These are phyloP conservation scores for Chamaecrista fasciculata DNA, from an alignment of 306 rosid genomes.

Conservation along the genomic window DNA sequence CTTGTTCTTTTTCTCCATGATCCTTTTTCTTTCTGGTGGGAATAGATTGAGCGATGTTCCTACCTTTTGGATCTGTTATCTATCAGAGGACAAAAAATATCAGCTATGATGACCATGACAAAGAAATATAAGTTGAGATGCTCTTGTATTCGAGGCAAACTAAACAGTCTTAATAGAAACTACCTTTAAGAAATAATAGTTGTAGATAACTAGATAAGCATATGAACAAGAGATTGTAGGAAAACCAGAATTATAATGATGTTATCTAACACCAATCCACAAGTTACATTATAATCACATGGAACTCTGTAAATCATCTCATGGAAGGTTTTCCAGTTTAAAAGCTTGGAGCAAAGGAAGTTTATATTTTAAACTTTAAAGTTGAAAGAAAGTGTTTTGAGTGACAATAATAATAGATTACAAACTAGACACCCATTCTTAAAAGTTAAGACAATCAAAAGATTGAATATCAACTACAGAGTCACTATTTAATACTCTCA, in stretches of 20 bases:
- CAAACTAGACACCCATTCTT: background rate
- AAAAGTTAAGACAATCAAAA: background rate
- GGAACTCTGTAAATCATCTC: conserved; percentile 3
- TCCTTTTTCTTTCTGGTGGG: conserved; percentile 63
- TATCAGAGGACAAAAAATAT: conserved; percentile 31
- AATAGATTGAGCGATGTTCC: conserved; percentile 64
- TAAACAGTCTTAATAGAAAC: background rate
- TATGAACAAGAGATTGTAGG: background rate
- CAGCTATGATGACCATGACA: conserved; percentile 20
- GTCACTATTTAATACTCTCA: background rate
- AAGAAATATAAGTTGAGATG: background rate
- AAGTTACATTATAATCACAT: background rate
- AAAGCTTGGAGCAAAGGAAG: background rate
- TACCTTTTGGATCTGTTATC: conserved; percentile 53
- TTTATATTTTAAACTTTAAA: conserved; percentile 11
- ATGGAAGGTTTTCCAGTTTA: conserved; percentile 15
- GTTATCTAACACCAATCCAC: conserved; percentile 5
- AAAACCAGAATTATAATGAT: conserved; percentile 12
- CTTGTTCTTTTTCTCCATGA: conserved; percentile 55
- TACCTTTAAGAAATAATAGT: background rate
- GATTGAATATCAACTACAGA: background rate
- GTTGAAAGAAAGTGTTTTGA: background rate
- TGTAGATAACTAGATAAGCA: conserved; percentile 3
- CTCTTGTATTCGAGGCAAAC: background rate
- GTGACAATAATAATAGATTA: background rate